These are phyloP conservation scores for Pachysandra terminalis DNA, from an alignment of 164 flowering plant species.

Conservation along the genomic window DNA sequence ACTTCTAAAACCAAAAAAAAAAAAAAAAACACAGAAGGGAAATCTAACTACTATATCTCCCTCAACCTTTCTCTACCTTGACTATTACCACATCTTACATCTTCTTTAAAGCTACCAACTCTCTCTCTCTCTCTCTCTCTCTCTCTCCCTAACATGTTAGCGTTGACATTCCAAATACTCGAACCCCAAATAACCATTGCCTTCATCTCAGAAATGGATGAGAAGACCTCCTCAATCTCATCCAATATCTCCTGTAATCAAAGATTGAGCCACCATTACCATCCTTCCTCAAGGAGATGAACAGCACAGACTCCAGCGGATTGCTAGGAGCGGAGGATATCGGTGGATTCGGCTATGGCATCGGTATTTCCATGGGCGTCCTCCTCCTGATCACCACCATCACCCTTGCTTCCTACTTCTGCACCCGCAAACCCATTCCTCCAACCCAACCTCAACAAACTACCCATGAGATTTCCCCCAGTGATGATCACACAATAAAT, in stretches of 20 bases:
- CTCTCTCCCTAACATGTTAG: slow-evolving; percentile 7
- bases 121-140: slow-evolving; percentile 14
- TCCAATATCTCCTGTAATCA: neutral
- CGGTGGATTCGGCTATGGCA: slow-evolving; percentile 64
- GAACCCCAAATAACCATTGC: neutral
- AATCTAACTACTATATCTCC: too few relatives aligned
- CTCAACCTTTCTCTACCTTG: slow-evolving; percentile 4
- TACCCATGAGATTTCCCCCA: neutral
- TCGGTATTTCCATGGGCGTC: slow-evolving; percentile 70
- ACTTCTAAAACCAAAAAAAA: too few relatives aligned
- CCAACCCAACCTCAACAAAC: slow-evolving; percentile 5
- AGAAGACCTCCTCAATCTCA: neutral
- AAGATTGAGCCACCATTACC: neutral
- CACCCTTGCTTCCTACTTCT: slow-evolving; percentile 70
- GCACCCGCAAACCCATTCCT: slow-evolving; percentile 30
- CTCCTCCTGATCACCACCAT: slow-evolving; percentile 77
- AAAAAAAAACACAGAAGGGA: too few relatives aligned
- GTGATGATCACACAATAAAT: neutral
- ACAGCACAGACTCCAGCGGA: slow-evolving; percentile 36
- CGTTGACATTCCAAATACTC: slow-evolving; percentile 19
- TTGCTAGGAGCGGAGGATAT: slow-evolving; percentile 42
- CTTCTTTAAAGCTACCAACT: slow-evolving; percentile 1
- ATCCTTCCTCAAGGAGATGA: slow-evolving; percentile 20
- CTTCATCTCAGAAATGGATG: slow-evolving; percentile 6
- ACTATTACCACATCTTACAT: neutral